phyloP scores from a whole-genome alignment of 441 rosid species.

The Daphne laureola region DNA sequence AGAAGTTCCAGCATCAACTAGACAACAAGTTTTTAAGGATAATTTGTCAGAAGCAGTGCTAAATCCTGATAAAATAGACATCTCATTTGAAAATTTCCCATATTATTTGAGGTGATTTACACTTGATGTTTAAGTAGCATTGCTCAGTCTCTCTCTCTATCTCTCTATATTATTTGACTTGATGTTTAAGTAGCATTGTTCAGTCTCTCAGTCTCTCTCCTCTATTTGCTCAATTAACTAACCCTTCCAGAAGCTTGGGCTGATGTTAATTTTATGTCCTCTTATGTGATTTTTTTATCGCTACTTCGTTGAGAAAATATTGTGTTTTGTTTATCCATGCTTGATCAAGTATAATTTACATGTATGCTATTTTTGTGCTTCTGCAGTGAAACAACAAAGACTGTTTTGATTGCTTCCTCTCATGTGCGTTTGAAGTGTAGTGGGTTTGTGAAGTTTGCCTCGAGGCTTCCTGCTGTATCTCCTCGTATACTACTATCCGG shows the following conservation, averaged over 20 bases:
- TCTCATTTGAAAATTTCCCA: conserved; percentile 83
- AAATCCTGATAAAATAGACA: conserved; percentile 54
- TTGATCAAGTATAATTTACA: conserved; percentile 2
- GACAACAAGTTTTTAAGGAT: conserved; percentile 68
- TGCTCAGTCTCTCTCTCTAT: conserved; percentile 1
- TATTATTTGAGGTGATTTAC: conserved; percentile 68
- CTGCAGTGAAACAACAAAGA: conserved; percentile 82
- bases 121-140: background rate
- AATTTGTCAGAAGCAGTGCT: conserved; percentile 64
- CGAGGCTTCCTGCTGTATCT: conserved; percentile 63
- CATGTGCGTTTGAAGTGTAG: conserved; percentile 76
- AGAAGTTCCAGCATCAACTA: conserved; percentile 41
- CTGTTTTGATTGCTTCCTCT: conserved; percentile 73
- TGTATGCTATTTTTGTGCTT: conserved; percentile 16
- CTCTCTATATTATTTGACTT: no score
- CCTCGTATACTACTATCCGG: conserved; percentile 94
- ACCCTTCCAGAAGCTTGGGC: background rate
- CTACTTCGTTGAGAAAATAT: background rate
- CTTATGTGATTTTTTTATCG: background rate
- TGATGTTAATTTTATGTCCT: no score
- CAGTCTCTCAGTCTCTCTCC: no score
- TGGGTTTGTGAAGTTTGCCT: conserved; percentile 61
- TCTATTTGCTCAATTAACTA: background rate
- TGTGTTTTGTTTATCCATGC: no score
- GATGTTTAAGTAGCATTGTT: no score